These are phyloP conservation scores for Aspergillus nidulans DNA, from an alignment of 495 filamentous ascomycete species.

Conservation along the genomic window DNA sequence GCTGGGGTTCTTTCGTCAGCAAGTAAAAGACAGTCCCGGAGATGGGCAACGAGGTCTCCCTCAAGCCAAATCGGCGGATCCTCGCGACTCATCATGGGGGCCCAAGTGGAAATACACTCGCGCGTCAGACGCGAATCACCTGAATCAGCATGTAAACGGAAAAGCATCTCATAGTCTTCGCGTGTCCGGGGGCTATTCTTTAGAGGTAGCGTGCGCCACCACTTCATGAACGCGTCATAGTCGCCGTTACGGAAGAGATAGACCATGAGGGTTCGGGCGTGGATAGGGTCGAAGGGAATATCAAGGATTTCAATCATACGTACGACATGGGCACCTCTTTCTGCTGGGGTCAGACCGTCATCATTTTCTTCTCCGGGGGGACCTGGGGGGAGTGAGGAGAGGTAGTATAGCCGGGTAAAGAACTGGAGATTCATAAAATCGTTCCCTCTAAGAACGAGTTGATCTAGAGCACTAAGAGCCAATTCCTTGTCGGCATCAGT, in stretches of 20 bases:
- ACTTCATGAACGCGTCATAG: slow-evolving; percentile 57
- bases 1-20: slow-evolving; percentile 32
- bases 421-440: slow-evolving; percentile 41
- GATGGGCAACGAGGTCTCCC: slow-evolving; percentile 32
- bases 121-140: slow-evolving; percentile 43
- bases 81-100: slow-evolving; percentile 58
- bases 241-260: slow-evolving; percentile 31
- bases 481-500: slow-evolving; percentile 30
- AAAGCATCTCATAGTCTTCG: slow-evolving; percentile 54
- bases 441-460: slow-evolving; percentile 39
- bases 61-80: slow-evolving; percentile 44
- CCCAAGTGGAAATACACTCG: slow-evolving; percentile 45
- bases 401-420: slow-evolving; percentile 39
- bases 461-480: slow-evolving; percentile 43
- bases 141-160: slow-evolving; percentile 45
- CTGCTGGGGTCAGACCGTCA: slow-evolving; percentile 10
- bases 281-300: slow-evolving; percentile 43
- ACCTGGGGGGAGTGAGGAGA: slow-evolving; percentile 8
- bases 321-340: slow-evolving; percentile 6
- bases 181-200: slow-evolving; percentile 45
- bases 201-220: slow-evolving; percentile 55
- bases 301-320: slow-evolving; percentile 31
- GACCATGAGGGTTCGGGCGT: slow-evolving; percentile 47
- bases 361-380: slow-evolving; percentile 3
- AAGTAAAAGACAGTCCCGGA: slow-evolving; percentile 49